Evolutionary conservation across 345 rosid genomes (phyloP).

Genomic region (Cochlearia excelsa): DNA sequence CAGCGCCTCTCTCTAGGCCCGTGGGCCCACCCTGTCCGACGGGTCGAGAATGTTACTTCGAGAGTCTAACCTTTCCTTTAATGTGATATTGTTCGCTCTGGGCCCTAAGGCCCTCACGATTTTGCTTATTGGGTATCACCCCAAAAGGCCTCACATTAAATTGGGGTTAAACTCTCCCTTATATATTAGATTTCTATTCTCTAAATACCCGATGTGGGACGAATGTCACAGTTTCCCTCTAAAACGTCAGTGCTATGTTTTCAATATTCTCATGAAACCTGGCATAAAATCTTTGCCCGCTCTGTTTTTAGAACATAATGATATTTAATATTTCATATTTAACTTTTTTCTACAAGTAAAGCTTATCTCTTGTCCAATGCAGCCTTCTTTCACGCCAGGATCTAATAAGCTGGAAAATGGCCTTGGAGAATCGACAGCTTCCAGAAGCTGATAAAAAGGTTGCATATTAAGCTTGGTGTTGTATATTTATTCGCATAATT

Average conservation of each 20-base stretch:
- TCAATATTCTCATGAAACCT: conserved; percentile 4
- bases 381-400: conserved; percentile 96
- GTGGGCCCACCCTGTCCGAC: no score
- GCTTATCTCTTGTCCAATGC: conserved; percentile 24
- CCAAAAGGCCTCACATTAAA: no score
- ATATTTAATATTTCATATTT: conserved; percentile 17
- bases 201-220: no score
- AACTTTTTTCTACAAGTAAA: conserved; percentile 10
- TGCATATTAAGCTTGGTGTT: conserved; percentile 20
- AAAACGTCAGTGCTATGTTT: conserved; percentile 7
- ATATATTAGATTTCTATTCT: no score
- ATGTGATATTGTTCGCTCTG: no score
- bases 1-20: no score
- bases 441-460: conserved; percentile 92
- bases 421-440: conserved; percentile 78
- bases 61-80: no score
- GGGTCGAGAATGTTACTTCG: no score
- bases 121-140: no score
- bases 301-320: not conserved
- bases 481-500: conserved; percentile 7
- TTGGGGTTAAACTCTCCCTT: no score
- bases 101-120: no score
- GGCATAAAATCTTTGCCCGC: not conserved
- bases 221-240: not conserved
- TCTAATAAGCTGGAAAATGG: conserved; percentile 98